Conservation (phyloP, 208 protist species). For the Herpetomonas samuelpessoai region DNA sequence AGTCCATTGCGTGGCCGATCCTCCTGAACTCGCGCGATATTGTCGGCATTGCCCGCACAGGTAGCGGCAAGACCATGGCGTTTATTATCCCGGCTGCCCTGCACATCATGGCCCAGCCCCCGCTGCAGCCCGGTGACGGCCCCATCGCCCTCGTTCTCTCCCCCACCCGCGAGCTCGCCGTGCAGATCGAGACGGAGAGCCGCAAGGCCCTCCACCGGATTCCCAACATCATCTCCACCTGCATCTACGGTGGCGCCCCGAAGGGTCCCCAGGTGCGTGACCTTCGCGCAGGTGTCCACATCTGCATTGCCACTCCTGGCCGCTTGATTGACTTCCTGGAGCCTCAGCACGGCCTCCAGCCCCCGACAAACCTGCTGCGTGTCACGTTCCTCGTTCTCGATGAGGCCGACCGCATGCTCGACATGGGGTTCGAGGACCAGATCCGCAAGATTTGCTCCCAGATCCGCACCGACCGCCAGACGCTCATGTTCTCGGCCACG, state of each 20-base stretch:
- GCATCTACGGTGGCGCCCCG: slow-evolving; percentile 80
- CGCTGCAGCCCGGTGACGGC: slow-evolving; percentile 80
- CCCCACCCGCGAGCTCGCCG: slow-evolving; percentile 90
- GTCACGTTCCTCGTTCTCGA: slow-evolving; percentile 98
- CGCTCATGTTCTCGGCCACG: slow-evolving; percentile 97
- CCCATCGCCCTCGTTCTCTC: slow-evolving; percentile 89
- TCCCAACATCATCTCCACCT: slow-evolving; percentile 62
- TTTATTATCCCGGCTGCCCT: slow-evolving; percentile 91
- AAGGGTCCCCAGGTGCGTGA: slow-evolving; percentile 74
- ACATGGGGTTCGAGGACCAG: slow-evolving; percentile 99
- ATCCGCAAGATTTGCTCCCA: slow-evolving; percentile 95
- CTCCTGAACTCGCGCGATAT: slow-evolving; percentile 86
- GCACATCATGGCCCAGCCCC: slow-evolving; percentile 88
- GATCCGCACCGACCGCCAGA: slow-evolving; percentile 95
- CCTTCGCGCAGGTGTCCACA: slow-evolving; percentile 74
- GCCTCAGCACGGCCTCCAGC: slow-evolving; percentile 19
- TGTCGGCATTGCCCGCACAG: slow-evolving; percentile 88
- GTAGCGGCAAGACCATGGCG: slow-evolving; percentile 91
- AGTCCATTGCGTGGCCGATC: slow-evolving; percentile 88
- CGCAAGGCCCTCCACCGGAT: slow-evolving; percentile 69
- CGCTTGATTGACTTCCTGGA: slow-evolving; percentile 97
- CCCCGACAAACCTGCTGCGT: slow-evolving; percentile 94
- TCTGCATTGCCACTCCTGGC: slow-evolving; percentile 96
- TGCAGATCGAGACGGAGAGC: slow-evolving; percentile 90
- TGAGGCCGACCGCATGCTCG: slow-evolving; percentile 98